These are phyloP conservation scores for Hanseniaspora valbyensis DNA, from an alignment of 805 yeast species.

Conservation along the genomic window DNA sequence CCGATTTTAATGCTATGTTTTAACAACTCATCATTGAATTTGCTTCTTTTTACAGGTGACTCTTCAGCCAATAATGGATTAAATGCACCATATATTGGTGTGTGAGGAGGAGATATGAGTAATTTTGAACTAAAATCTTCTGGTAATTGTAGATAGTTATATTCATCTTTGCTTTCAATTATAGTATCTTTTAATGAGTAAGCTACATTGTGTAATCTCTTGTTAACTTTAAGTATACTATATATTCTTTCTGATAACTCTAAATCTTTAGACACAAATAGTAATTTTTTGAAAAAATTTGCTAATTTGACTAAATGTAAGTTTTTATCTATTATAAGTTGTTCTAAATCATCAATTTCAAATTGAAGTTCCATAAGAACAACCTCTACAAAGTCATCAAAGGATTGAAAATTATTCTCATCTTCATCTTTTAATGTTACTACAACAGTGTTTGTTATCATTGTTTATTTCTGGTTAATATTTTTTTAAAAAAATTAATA, in stretches of 20 bases:
- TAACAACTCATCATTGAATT: background rate
- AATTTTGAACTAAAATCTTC: conserved; percentile 2
- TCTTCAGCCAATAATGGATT: conserved; percentile 6
- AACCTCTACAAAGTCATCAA: conserved; percentile 1
- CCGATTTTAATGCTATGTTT: background rate
- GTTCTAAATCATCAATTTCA: background rate
- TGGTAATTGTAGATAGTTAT: conserved; percentile 1
- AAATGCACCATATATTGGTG: conserved; percentile 6
- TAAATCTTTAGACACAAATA: background rate
- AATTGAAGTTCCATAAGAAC: conserved; percentile 2
- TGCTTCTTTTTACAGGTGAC: background rate
- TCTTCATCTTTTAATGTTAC: background rate
- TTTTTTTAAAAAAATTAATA: too few species aligned
- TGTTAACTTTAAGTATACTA: background rate
- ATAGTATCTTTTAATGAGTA: background rate
- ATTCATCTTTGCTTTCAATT: background rate
- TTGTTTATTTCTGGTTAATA: background rate
- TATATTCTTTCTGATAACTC: background rate
- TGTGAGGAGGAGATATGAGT: conserved; percentile 12
- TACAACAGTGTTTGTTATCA: conserved; percentile 9
- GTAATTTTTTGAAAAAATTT: conserved; percentile 6
- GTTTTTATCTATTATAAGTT: background rate
- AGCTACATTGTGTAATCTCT: background rate
- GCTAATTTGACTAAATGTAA: background rate
- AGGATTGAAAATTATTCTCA: background rate